Evolutionary conservation across 345 rosid species (phyloP).

Genomic region (Euphorbia pulcherrima): DNA sequence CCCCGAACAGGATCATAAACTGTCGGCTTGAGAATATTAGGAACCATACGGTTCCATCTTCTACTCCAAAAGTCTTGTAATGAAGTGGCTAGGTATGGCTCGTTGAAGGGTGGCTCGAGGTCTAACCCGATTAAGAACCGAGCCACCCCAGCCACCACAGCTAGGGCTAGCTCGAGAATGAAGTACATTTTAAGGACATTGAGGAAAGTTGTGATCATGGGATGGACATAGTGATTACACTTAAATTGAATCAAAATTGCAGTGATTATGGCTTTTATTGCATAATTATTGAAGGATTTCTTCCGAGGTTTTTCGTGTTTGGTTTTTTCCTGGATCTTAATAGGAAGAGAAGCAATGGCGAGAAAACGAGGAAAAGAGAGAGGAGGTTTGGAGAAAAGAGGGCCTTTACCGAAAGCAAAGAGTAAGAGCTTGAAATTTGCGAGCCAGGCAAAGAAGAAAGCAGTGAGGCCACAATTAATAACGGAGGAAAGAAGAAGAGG

Average conservation of each 20-base stretch:
- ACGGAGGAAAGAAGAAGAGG: constrained; percentile 35
- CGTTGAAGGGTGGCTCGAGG: constrained; percentile 53
- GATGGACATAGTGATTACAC: constrained; percentile 30
- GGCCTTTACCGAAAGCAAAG: constrained; percentile 47
- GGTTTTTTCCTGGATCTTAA: constrained; percentile 43
- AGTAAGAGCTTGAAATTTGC: constrained; percentile 56
- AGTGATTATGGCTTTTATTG: constrained; percentile 32
- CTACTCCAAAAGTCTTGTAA: constrained; percentile 30
- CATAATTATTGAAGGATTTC: constrained; percentile 26
- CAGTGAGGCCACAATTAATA: constrained; percentile 31
- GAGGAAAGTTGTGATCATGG: constrained; percentile 30
- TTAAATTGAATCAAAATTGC: constrained; percentile 23
- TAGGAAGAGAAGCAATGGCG: constrained; percentile 50
- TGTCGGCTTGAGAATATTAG: constrained; percentile 18
- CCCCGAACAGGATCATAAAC: constrained; percentile 17
- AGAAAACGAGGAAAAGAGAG: constrained; percentile 41
- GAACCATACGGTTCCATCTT: constrained; percentile 26
- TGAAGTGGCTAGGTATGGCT: constrained; percentile 41
- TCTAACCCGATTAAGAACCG: constrained; percentile 26
- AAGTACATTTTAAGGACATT: constrained; percentile 41
- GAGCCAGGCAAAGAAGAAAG: constrained; percentile 50
- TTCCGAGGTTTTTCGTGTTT: constrained; percentile 12
- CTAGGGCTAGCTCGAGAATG: constrained; percentile 39
- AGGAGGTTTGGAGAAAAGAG: constrained; percentile 28
- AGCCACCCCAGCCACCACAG: constrained; percentile 33